Conservation (phyloP, 345 rosid species). For the Fremontodendron californicum region DNA sequence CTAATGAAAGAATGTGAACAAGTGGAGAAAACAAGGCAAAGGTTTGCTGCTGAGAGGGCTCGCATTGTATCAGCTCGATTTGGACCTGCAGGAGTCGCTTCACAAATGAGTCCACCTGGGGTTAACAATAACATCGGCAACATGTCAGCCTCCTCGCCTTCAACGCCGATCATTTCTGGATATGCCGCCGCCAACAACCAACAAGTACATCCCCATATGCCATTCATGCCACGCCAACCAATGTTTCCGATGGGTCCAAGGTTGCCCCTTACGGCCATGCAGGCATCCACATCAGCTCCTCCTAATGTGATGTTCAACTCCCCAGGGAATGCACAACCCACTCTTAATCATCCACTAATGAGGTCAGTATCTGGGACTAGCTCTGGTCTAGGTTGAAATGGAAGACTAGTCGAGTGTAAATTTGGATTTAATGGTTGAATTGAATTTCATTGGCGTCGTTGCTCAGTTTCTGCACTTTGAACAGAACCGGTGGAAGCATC, state of each 20-base stretch:
- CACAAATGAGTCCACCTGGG: conserved; percentile 47
- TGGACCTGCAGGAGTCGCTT: conserved; percentile 51
- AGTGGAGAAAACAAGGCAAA: conserved; percentile 89
- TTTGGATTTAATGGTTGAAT: neutral
- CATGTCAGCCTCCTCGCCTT: conserved; percentile 50
- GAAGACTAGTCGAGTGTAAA: neutral
- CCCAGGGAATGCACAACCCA: conserved; percentile 49
- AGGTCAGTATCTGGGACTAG: conserved; percentile 61
- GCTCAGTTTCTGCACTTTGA: conserved; percentile 7
- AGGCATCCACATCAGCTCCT: conserved; percentile 39
- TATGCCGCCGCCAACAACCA: conserved; percentile 54
- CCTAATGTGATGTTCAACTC: conserved; percentile 49
- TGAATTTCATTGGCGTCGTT: conserved; percentile 1
- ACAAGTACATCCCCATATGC: conserved; percentile 57
- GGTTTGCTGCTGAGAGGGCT: conserved; percentile 66
- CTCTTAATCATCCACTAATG: conserved; percentile 57
- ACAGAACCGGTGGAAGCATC: neutral
- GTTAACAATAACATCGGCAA: conserved; percentile 39
- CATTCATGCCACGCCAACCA: conserved; percentile 67
- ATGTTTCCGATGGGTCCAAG: conserved; percentile 74
- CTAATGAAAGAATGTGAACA: conserved; percentile 96
- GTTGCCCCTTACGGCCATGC: conserved; percentile 66
- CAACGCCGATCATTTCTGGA: conserved; percentile 62
- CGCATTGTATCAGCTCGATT: conserved; percentile 63
- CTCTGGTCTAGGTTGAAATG: conserved; percentile 56